phyloP scores from a whole-genome alignment of 148 eudicot species.

The Bassia scoparia region DNA sequence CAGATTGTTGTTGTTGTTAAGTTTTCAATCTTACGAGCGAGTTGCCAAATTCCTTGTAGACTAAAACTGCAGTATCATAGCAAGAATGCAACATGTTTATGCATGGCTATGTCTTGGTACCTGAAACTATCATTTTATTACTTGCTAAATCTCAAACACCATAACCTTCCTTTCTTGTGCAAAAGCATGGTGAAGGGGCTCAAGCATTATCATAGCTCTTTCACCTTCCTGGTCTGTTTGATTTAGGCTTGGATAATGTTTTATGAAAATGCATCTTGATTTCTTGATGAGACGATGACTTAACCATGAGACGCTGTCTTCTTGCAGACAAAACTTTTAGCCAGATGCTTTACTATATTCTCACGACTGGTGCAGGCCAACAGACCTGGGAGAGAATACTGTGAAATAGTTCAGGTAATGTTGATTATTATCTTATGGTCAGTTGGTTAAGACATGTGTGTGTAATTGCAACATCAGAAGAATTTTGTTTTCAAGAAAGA shows the following conservation, averaged over 20 bases:
- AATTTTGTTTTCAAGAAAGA: too few relatives aligned
- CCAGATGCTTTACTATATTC: conserved; percentile 86
- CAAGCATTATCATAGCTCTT: too few relatives aligned
- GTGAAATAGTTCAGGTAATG: conserved; percentile 83
- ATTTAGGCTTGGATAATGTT: background rate
- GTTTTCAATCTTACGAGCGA: too few relatives aligned
- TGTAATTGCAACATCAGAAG: background rate
- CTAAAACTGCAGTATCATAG: too few relatives aligned
- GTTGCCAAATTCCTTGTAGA: too few relatives aligned
- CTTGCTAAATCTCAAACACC: too few relatives aligned
- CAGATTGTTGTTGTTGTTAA: too few relatives aligned
- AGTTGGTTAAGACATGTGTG: background rate
- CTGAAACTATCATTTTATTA: too few relatives aligned
- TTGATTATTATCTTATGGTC: background rate
- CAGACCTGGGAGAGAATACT: conserved; percentile 98
- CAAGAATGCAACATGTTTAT: too few relatives aligned
- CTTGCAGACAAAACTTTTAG: conserved; percentile 84
- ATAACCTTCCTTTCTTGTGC: too few relatives aligned
- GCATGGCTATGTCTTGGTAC: too few relatives aligned
- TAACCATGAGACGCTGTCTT: background rate
- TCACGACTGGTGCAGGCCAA: conserved; percentile 96
- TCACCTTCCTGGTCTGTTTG: background rate
- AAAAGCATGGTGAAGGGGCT: too few relatives aligned
- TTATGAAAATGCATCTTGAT: background rate
- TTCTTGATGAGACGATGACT: background rate